Evolutionary conservation across 2,329 filamentous ascomycete genomes (phyloP).

Genomic region (Thermomyces lanuginosus): DNA sequence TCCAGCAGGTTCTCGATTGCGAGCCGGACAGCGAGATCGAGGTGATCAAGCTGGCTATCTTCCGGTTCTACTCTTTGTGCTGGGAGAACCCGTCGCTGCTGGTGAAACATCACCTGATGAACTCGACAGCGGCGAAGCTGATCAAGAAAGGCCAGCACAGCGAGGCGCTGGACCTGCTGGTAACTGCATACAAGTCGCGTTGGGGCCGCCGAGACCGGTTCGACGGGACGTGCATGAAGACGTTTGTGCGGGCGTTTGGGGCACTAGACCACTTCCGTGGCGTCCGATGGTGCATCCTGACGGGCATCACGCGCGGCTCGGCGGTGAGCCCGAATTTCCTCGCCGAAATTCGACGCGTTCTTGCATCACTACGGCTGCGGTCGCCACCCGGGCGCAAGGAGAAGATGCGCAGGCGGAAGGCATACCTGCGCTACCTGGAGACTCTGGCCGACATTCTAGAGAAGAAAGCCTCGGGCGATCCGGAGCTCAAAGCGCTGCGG

Average conservation of each 20-base stretch:
- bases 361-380: constrained; percentile 7
- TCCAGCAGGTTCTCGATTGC: constrained; percentile 18
- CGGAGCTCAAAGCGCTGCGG: constrained; percentile 7
- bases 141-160: constrained; percentile 12
- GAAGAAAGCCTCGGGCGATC: constrained; percentile 11
- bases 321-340: constrained; percentile 17
- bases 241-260: constrained; percentile 22
- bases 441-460: constrained; percentile 10
- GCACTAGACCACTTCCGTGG: constrained; percentile 16
- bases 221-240: constrained; percentile 22
- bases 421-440: constrained; percentile 10
- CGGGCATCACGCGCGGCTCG: constrained; percentile 19
- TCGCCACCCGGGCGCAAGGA: constrained; percentile 1
- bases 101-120: constrained; percentile 22
- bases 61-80: constrained; percentile 25
- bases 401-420: constrained; percentile 1
- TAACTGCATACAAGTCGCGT: constrained; percentile 21
- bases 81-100: constrained; percentile 15
- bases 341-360: constrained; percentile 16
- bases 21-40: constrained; percentile 11
- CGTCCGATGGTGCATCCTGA: constrained; percentile 25
- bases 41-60: constrained; percentile 19
- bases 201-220: constrained; percentile 19
- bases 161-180: constrained; percentile 19
- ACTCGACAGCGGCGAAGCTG: constrained; percentile 14